These are phyloP conservation scores for Ambrosia hybrid DNA, from an alignment of 140 eudicot genomes.

Conservation along the genomic window DNA sequence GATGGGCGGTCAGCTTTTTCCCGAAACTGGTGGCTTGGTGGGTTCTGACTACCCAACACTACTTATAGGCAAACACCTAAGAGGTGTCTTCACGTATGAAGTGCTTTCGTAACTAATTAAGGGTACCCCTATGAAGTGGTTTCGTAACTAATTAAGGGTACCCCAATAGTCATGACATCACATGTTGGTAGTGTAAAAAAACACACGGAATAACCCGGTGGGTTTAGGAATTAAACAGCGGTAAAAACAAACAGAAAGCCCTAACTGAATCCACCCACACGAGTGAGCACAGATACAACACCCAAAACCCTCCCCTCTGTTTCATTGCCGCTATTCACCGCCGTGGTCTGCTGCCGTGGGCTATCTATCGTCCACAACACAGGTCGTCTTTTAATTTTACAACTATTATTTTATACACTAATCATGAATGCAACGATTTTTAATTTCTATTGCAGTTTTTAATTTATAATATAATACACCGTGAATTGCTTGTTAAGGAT, in stretches of 20 bases:
- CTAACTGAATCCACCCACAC: conserved; percentile 20
- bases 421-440: neutral
- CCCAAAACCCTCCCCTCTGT: conserved; percentile 22
- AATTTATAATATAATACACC: neutral
- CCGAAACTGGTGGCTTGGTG: too few species aligned
- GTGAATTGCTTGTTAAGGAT: conserved; percentile 14
- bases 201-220: conserved; percentile 15
- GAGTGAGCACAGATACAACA: conserved; percentile 23
- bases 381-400: conserved; percentile 24
- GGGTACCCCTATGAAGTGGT: too few species aligned
- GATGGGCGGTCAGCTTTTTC: too few species aligned
- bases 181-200: neutral
- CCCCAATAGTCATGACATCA: too few species aligned
- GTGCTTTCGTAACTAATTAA: too few species aligned
- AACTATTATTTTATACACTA: conserved; percentile 18
- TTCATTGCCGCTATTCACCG: conserved; percentile 15
- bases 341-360: neutral
- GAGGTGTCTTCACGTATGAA: too few species aligned
- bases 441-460: neutral
- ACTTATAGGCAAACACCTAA: too few species aligned
- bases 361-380: conserved; percentile 26
- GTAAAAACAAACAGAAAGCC: conserved; percentile 27
- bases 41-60: too few species aligned
- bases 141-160: too few species aligned
- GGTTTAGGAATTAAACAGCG: neutral